Base-by-base conservation (phyloP, 2,329 filamentous ascomycete genomes). In the Xylariaceae sp. region DNA sequence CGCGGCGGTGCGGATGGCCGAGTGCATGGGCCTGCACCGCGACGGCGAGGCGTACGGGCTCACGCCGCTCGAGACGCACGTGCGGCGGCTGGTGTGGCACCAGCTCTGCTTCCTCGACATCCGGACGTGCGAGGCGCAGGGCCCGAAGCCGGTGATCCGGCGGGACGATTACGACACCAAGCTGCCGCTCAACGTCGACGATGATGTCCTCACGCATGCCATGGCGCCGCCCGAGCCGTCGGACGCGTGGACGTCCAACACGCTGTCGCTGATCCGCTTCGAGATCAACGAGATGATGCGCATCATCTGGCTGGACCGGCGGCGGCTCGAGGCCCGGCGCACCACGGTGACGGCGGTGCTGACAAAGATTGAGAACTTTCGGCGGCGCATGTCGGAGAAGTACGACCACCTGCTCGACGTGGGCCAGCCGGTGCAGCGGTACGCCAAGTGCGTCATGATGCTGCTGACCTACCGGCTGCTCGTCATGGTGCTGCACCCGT, bases 91-190 rank as follows among this genome's bases (percentile, higher is more conserved):
- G 24, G 67, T 87, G 21, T 88, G 83, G 83, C 79, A 86, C 51
- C 82, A 88, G 47, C 66, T 89, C 14, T 86, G 80, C 55, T 84
- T 84, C 52, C 65, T 89, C 7, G 83, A 88, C 51, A 72, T 86
- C 36, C 69, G 81, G 24, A 86, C 82, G 1, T 83, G 77, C 48
- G 83, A 88, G 56, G 75, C 78, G 2, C 82, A 84, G 41, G 83
- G 82, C 0, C 83, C 83, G 7, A 69, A 77, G 16, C 80, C 80
- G 1, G 71, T 75, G 33, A 85, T 88, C 34, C 72, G 80, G n/a
- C 66, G 71, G 24, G 81, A 84, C 15, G 82, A 88, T 47, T 88
- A 80, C 53, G 81, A 86, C 46, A 86, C 83, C 0, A 75, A 72
- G 39, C 68, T 86, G 17, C 83, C 83, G 1, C 59, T 82, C 9